Percentiles rank a stretch among this genome's conserved stretches.
Evolutionary conservation across 331 rosid species (phyloP).

Genomic region (Rhamnella rubrinervis): DNA sequence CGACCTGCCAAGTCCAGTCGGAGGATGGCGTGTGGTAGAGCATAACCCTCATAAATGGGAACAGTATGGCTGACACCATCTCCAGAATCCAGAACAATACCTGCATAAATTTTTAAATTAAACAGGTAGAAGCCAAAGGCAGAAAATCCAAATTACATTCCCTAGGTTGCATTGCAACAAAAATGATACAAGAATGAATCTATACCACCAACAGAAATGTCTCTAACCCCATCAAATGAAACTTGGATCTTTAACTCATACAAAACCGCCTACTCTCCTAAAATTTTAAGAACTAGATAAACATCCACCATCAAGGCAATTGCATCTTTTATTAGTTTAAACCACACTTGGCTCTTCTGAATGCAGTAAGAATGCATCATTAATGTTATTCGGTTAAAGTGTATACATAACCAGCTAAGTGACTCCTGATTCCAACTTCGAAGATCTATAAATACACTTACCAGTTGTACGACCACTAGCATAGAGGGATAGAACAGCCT

Average conservation of each 20-base stretch:
- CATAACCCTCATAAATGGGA: slow-evolving; percentile 87
- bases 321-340: not conserved
- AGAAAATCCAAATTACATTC: not conserved
- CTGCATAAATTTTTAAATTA: slow-evolving; percentile 28
- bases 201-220: not conserved
- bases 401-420: not conserved
- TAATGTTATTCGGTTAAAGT: not conserved
- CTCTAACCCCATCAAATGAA: not conserved
- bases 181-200: not conserved
- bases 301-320: not conserved
- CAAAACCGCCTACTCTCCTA: not conserved
- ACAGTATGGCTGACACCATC: slow-evolving; percentile 94
- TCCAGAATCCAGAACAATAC: slow-evolving; percentile 85
- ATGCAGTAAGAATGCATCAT: not conserved
- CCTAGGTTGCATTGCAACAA: not conserved
- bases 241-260: not conserved
- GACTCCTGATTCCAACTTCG: not conserved
- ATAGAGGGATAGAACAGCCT: slow-evolving; percentile 80
- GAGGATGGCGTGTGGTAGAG: slow-evolving; percentile 90
- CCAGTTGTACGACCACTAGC: slow-evolving; percentile 95
- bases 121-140: not conserved
- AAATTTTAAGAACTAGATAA: not conserved
- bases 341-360: not conserved
- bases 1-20: slow-evolving; percentile 90
- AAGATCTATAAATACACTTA: slow-evolving; percentile 27